Evolutionary conservation across 768 basidiomycete species (phyloP), one percentile per base, ranked within the genome.

Genomic region (Pleurotus sapidus): DNA sequence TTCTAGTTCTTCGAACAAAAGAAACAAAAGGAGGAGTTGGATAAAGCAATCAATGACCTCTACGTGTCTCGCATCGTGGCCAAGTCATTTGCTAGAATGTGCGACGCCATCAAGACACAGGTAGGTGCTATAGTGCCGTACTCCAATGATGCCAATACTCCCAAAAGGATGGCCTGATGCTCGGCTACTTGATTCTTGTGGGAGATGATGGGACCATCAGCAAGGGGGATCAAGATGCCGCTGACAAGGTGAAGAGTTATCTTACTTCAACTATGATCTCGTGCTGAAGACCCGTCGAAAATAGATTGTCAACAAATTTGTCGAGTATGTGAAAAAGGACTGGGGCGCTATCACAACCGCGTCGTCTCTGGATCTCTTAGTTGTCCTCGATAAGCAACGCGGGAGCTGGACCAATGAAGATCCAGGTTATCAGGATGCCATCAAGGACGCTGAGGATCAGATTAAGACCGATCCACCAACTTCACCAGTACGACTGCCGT

Each of bases 331-430:
- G n/a, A 53, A 53, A 15, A 9, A 30, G 2, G 51, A 53, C 17
- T 53, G 51, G 51, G 24, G 37, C 38, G 30, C 51, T 24, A 53
- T 53, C 7, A 53, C 37, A 4, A 53, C 51, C 3, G 12, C 37
- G 18, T 54, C 51, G 15, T 39, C 51, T 1, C 18, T 54, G 14
- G 51, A 42, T 42, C 39, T 54, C 38, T n/a, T 54, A 5, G 51
- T 54, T 20, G 51, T 54, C 42, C 51, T 54, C 39, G 51, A 54
- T 39, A 54, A 54, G 39, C 51, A 54, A 39, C 37, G 51, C 11
- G 39, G 39, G 9, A 54, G 51, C 39, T 54, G 51, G 51, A 42
- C 39, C 15, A 42, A n/a, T 23, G 51, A 54, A 11, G 51, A 54
- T n/a, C 39, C 51, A 15, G 4, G 23, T 11, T 54, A 54, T 18